Percentiles rank a stretch among this genome's conserved stretches.
Evolutionary conservation across 2,329 filamentous ascomycete species (phyloP).

Genomic region (Akanthomyces lecanii): DNA sequence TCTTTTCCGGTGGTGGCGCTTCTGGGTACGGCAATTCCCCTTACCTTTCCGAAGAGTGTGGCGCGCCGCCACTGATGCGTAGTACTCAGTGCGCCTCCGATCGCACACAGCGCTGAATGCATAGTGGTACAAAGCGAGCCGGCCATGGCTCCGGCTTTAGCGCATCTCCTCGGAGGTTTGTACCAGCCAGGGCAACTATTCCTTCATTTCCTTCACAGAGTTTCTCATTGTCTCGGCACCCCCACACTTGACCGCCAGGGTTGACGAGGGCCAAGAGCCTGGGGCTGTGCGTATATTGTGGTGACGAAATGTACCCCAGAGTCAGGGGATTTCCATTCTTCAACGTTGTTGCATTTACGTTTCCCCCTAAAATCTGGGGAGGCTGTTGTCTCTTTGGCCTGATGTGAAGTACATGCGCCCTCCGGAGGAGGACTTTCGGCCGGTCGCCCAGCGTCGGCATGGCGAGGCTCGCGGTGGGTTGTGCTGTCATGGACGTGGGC

Average conservation of each 20-base stretch:
- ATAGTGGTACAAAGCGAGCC: background rate
- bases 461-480: slow-evolving; percentile 1
- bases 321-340: background rate
- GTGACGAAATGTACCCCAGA: background rate
- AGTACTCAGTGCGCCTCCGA: background rate
- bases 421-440: background rate
- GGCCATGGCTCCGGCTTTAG: background rate
- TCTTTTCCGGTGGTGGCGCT: background rate
- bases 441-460: background rate
- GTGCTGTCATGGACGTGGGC: slow-evolving; percentile 1
- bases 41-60: background rate
- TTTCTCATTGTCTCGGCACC: background rate
- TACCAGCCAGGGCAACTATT: background rate
- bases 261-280: background rate
- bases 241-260: background rate
- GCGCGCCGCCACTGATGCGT: background rate
- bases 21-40: background rate
- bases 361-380: background rate
- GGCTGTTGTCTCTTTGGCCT: background rate
- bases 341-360: background rate
- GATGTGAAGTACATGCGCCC: no score
- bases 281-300: background rate
- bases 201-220: background rate
- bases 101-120: background rate
- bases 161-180: background rate